Conservation (phyloP, 2,329 filamentous ascomycete species). For the Fusarium odoratissimum region DNA sequence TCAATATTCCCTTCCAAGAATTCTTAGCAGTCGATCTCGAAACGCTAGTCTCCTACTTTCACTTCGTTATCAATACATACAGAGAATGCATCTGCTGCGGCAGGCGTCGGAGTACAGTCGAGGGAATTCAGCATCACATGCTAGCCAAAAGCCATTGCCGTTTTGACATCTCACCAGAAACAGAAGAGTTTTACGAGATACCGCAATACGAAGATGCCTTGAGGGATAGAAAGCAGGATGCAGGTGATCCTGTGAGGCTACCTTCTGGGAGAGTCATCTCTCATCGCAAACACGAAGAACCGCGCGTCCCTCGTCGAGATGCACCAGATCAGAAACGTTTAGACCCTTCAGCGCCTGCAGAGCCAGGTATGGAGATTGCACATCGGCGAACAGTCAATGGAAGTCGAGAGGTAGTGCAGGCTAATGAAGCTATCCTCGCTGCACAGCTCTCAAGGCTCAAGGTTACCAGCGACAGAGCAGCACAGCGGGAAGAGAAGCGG, state of each 20-base stretch:
- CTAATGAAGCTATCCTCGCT: not conserved
- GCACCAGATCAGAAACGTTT: not conserved
- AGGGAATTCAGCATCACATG: constrained; percentile 65
- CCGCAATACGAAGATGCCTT: not conserved
- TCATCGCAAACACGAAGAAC: not conserved
- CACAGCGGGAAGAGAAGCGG: not conserved
- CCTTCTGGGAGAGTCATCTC: not conserved
- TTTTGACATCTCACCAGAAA: constrained; percentile 56
- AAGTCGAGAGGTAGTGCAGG: not conserved
- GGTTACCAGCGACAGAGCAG: not conserved
- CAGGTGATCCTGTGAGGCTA: not conserved
- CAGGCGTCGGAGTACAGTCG: constrained; percentile 54
- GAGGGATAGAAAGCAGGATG: not conserved
- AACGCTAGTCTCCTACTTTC: constrained; percentile 60
- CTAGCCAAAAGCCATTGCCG: constrained; percentile 60
- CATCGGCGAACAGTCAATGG: not conserved
- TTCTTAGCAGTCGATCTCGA: constrained; percentile 58
- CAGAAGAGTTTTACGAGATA: constrained; percentile 49
- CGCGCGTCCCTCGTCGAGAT: not conserved
- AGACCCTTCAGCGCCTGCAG: no score
- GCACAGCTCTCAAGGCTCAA: not conserved
- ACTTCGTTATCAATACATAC: constrained; percentile 61
- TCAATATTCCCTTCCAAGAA: constrained; percentile 56
- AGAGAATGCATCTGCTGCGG: constrained; percentile 64
- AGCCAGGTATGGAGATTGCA: not conserved